Evolutionary conservation across 257 asterid species (phyloP).

Genomic region (Lycium barbarum): DNA sequence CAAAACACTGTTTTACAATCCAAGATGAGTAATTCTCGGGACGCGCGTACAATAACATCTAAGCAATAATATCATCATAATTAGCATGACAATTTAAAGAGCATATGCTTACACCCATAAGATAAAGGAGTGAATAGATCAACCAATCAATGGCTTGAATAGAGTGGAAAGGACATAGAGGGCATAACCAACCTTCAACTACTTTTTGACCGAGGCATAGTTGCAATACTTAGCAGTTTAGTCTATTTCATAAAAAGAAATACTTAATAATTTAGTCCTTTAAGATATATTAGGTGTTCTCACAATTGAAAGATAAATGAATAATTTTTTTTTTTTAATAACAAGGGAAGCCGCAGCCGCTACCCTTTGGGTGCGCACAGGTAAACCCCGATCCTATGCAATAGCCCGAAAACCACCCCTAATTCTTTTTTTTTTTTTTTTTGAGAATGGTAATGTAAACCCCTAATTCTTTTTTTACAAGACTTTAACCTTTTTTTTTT

Average conservation of each 20-base stretch:
- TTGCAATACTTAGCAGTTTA: not conserved
- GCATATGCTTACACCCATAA: not conserved
- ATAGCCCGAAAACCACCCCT: too few species aligned
- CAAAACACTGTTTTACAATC: not conserved
- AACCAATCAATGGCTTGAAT: not conserved
- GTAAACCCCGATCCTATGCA: too few species aligned
- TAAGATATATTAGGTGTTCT: not conserved
- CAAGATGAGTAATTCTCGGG: not conserved
- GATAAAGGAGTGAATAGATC: constrained; percentile 8
- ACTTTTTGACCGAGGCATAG: not conserved
- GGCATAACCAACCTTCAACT: not conserved
- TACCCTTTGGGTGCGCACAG: too few species aligned
- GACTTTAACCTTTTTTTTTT: too few species aligned
- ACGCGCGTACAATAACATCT: not conserved
- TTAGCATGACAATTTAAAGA: constrained; percentile 7
- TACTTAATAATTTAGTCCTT: not conserved
- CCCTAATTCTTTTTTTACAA: too few species aligned
- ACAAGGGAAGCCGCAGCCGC: too few species aligned
- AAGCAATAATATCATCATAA: not conserved
- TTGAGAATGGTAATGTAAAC: too few species aligned
- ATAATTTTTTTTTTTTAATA: not conserved
- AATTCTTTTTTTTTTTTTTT: too few species aligned
- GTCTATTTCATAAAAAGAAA: not conserved
- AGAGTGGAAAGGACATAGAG: not conserved
- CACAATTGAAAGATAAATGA: not conserved